Evolutionary conservation across 305 asterid genomes (phyloP), one percentile per base, ranked within the genome.

Genomic region (Fraxinus albicans): DNA sequence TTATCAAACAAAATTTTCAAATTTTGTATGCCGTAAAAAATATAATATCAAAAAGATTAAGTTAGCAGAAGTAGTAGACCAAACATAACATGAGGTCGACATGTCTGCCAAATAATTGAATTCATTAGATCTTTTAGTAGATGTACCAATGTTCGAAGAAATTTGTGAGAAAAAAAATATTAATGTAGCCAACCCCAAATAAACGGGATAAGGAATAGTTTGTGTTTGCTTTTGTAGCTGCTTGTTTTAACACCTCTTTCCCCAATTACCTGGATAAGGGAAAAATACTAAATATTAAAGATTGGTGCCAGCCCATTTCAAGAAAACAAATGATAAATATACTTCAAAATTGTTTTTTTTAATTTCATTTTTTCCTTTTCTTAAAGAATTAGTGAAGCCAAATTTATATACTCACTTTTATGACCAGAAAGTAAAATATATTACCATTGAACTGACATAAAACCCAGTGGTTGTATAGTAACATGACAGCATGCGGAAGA

Each of bases 401-500:
- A 70, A 70, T 70, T 70, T n/a, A 70, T 15, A 31, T 29, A 70
- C 40, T 70, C 23, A 70, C 21, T 69, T 27, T 58, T 23, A 34
- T 34, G 65, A 79, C 63, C 55, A 6, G 77, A 15, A 80, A 72
- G 67, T 38, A 34, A 77, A 76, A 69, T 4, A 36, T 44, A 80
- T 96, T 93, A 96, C 99, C 99, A 95, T 86, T 86, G 98, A 91
- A 90, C 97, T 96, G 88, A 92, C 88, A 79, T 96, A 96, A 87
- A 96, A 96, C 85, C 99, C 99, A 40, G 92, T 91, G 67, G 99
- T 96, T 38, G 99, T 94, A 81, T 90, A 90, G 89, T 89, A 96
- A 86, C 89, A 89, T 15, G 99, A 96, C 72, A 96, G 90, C 99
- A 96, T 96, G 85, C 99, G 98, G 90, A 96, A 96, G 92, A 96